Evolutionary conservation across 768 basidiomycete species (phyloP).

Genomic region (Leccinum broughii): DNA sequence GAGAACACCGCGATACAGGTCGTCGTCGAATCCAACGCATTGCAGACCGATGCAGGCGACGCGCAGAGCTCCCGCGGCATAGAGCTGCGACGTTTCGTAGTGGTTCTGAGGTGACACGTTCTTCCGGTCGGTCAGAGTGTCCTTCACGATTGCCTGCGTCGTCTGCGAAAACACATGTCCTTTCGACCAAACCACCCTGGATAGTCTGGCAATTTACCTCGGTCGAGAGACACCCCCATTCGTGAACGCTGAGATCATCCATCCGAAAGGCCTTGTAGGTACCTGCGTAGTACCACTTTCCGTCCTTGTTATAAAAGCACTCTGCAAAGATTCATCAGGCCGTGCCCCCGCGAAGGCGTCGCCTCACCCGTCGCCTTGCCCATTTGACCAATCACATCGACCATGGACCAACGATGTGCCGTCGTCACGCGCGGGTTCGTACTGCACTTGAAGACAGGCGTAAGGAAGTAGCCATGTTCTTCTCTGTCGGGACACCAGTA

Average conservation of each 20-base stretch:
- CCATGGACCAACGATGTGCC: slow-evolving; percentile 70
- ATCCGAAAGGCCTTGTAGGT: slow-evolving; percentile 67
- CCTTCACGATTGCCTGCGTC: slow-evolving; percentile 64
- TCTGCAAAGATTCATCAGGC: slow-evolving; percentile 42
- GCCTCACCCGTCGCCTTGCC: slow-evolving; percentile 60
- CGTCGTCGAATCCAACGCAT: slow-evolving; percentile 74
- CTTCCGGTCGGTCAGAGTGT: slow-evolving; percentile 69
- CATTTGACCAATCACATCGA: slow-evolving; percentile 63
- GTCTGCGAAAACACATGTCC: slow-evolving; percentile 45
- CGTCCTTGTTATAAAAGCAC: slow-evolving; percentile 80
- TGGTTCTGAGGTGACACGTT: slow-evolving; percentile 76
- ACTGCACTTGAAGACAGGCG: slow-evolving; percentile 72
- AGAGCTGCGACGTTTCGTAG: slow-evolving; percentile 74
- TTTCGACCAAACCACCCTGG: neutral
- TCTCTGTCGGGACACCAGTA: slow-evolving; percentile 81
- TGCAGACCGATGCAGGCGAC: slow-evolving; percentile 74
- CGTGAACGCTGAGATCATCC: slow-evolving; percentile 61
- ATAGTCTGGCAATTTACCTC: slow-evolving; percentile 46
- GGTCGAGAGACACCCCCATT: slow-evolving; percentile 65
- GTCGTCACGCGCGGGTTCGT: slow-evolving; percentile 77
- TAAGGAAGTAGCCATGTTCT: slow-evolving; percentile 78
- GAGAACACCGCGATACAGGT: slow-evolving; percentile 62
- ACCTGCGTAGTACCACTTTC: slow-evolving; percentile 85
- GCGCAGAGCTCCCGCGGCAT: slow-evolving; percentile 68
- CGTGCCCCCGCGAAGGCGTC: neutral